Base-by-base conservation (phyloP, 352 stramenopile species). In the Phytophthora capsici region DNA sequence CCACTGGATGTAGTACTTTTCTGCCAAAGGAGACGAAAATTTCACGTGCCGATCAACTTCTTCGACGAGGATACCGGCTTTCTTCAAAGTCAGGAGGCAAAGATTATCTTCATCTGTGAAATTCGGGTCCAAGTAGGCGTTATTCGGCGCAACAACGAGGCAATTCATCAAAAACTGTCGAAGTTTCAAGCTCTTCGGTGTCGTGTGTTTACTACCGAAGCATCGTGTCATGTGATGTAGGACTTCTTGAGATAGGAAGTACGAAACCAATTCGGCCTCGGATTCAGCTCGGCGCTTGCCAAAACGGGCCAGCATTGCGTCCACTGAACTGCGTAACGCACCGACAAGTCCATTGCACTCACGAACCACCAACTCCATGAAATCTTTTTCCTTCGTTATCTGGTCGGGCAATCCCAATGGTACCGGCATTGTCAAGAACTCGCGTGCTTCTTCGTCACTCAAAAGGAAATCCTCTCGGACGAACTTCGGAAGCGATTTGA, bases 31-130 rank as follows among this genome's bases (percentile, higher is more conserved):
- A n/a, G n/a, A n/a, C n/a, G n/a, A n/a, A n/a, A n/a, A n/a, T n/a
- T n/a, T n/a, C n/a, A n/a, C n/a, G n/a, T n/a, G n/a, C 1, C 23
- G 2, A 14, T 55, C 32, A 23, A 1, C 36, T 41, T 54, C 53
- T 28, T 57, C n/a, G n/a, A 52, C 46, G 8, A 69, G 16, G 23
- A 58, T 51, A 20, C 52, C 52, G n/a, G 52, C 5, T 32, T 49
- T 50, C 26, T 50, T 20, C 26, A 59, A 50, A 20, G 12, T 49
- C 17, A 6, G 0, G 23, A 23, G 25, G 6, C 34, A 48, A 16
- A 3, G 20, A 30, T 38, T 37, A 2, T 57, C 50, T 38, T 47
- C 37, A 38, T 23, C 36, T 3, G 25, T 28, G 25, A 49, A 6
- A 4, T 12, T 9, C 32, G 8, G 19, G 10, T 28, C 9, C 50